These are phyloP conservation scores for Boletus sp. DNA, from an alignment of 768 basidiomycete genomes.

Conservation along the genomic window DNA sequence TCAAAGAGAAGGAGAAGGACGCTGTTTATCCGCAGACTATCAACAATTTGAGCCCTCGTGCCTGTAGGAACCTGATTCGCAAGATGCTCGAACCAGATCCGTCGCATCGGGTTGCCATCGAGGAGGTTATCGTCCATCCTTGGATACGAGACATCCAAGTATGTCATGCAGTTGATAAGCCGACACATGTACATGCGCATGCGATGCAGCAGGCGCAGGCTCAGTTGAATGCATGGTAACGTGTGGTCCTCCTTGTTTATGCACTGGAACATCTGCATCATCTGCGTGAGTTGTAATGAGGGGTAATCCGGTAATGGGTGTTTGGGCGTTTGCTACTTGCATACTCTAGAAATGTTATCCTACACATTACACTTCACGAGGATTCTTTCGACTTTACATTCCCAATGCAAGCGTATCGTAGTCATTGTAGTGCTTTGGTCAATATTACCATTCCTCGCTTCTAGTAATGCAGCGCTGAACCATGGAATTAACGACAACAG, in stretches of 20 bases:
- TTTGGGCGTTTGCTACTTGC: conserved; percentile 1
- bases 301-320: conserved; percentile 1
- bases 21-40: conserved; percentile 60
- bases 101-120: conserved; percentile 67
- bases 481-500: not conserved
- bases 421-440: conserved; percentile 15
- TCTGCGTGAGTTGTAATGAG: not conserved
- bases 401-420: conserved; percentile 18
- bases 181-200: conserved; percentile 70
- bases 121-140: conserved; percentile 71
- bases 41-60: conserved; percentile 83
- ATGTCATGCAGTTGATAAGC: conserved; percentile 61
- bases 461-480: conserved; percentile 1
- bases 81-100: conserved; percentile 97
- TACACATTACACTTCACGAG: conserved; percentile 7
- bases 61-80: conserved; percentile 78
- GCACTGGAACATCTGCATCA: not conserved
- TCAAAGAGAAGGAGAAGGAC: conserved; percentile 32
- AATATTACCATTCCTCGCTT: conserved; percentile 14
- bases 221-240: conserved; percentile 31
- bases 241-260: not conserved
- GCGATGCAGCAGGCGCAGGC: conserved; percentile 57
- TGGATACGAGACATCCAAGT: conserved; percentile 85
- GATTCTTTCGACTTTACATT: conserved; percentile 3
- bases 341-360: conserved; percentile 22